Percentiles rank a stretch among this genome's conserved stretches.
Evolutionary conservation across 2,329 filamentous ascomycete genomes (phyloP).

Genomic region (Pezizomycotina sp.): DNA sequence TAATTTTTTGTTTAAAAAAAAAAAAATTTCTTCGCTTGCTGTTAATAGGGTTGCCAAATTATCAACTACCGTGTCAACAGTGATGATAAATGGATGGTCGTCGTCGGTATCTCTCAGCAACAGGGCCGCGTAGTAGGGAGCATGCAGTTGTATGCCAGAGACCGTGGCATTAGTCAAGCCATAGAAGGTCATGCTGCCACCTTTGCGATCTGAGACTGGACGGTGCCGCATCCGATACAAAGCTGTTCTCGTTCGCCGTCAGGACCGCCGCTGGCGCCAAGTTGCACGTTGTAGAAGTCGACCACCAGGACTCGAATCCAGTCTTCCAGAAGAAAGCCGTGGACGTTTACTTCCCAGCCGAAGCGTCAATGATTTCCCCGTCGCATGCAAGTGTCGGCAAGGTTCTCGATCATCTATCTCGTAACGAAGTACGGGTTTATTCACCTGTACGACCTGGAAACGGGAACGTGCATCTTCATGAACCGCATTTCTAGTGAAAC

Average conservation of each 20-base stretch:
- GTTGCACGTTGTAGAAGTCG: constrained; percentile 93
- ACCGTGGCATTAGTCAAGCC: constrained; percentile 89
- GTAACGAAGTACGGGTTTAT: constrained; percentile 99
- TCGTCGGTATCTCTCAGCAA: constrained; percentile 88
- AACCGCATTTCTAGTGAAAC: constrained; percentile 99
- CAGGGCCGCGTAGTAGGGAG: constrained; percentile 85
- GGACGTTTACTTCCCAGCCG: constrained; percentile 91
- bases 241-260: constrained; percentile 92
- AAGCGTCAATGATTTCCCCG: constrained; percentile 98
- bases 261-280: constrained; percentile 79
- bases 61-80: constrained; percentile 97
- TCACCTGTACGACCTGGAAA: constrained; percentile 94
- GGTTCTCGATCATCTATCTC: constrained; percentile 92
- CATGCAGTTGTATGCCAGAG: constrained; percentile 94
- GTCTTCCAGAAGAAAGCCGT: constrained; percentile 89
- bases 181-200: constrained; percentile 95
- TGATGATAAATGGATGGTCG: constrained; percentile 95
- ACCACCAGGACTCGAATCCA: constrained; percentile 78
- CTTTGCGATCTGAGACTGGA: constrained; percentile 79
- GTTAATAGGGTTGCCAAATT: constrained; percentile 71
- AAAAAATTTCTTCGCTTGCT: constrained; percentile 5
- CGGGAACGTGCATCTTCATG: constrained; percentile 93
- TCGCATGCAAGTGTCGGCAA: constrained; percentile 88
- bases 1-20: not conserved
- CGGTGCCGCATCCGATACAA: constrained; percentile 75